Percentiles rank a stretch among this genome's conserved stretches.
Evolutionary conservation across 352 stramenopile genomes (phyloP).

Genomic region (Pythium sp.): DNA sequence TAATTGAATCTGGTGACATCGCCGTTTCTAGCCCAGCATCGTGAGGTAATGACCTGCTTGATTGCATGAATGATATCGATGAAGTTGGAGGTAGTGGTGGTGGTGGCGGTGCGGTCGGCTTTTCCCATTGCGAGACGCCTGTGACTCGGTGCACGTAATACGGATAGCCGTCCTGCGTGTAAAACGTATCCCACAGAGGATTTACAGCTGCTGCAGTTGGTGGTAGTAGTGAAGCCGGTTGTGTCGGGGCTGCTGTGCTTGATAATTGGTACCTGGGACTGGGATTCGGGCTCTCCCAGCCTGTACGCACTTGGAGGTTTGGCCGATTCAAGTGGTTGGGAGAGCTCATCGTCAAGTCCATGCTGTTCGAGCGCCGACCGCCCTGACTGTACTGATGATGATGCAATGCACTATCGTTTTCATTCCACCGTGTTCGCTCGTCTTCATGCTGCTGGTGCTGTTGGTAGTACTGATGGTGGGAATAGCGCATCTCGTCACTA

Average conservation of each 20-base stretch:
- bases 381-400: background rate
- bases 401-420: background rate
- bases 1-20: constrained; percentile 38
- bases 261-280: background rate
- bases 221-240: background rate
- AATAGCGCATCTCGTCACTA: constrained; percentile 13
- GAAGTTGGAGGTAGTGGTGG: background rate
- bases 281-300: constrained; percentile 1
- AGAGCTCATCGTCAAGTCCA: constrained; percentile 3
- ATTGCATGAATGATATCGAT: background rate
- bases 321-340: background rate
- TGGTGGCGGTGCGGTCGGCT: constrained; percentile 22
- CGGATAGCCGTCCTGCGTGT: constrained; percentile 67
- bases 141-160: constrained; percentile 78
- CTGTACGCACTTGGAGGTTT: background rate
- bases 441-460: background rate
- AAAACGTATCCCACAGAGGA: constrained; percentile 60
- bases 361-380: constrained; percentile 1
- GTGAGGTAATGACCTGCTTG: background rate
- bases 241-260: background rate
- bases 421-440: background rate
- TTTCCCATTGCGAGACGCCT: constrained; percentile 76
- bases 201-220: background rate
- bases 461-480: background rate
- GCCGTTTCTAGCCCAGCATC: background rate